Conservation (phyloP, 257 asterid genomes). For the Thymus quinquecostatus region DNA sequence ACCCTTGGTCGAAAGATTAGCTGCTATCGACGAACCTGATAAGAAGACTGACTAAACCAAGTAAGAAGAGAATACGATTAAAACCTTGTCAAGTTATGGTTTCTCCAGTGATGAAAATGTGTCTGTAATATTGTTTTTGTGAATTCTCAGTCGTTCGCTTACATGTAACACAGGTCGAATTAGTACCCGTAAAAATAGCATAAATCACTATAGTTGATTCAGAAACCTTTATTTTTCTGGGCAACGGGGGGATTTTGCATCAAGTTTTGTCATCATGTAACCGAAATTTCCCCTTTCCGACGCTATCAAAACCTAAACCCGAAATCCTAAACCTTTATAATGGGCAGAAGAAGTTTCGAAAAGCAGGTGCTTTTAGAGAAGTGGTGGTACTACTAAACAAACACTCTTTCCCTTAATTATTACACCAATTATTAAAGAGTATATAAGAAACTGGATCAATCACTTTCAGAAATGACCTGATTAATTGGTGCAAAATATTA, state of each 20-base stretch:
- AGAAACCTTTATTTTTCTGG: neutral
- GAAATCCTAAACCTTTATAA: too few species aligned
- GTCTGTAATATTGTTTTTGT: conserved; percentile 29
- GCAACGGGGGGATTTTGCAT: conserved; percentile 1
- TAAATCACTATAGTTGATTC: conserved; percentile 14
- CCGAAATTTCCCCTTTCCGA: neutral
- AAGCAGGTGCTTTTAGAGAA: too few species aligned
- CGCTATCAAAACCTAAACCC: too few species aligned
- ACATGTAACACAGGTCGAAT: conserved; percentile 19
- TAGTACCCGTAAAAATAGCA: conserved; percentile 23
- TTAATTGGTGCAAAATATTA: conserved; percentile 22
- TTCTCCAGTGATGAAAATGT: conserved; percentile 21
- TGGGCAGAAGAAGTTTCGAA: too few species aligned
- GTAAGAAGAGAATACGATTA: conserved; percentile 20
- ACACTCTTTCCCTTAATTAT: conserved; percentile 12
- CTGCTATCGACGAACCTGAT: conserved; percentile 74
- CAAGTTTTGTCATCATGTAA: conserved; percentile 16
- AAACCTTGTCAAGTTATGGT: conserved; percentile 24
- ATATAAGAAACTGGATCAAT: neutral
- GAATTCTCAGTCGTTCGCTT: neutral
- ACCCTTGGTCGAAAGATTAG: conserved; percentile 89
- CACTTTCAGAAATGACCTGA: conserved; percentile 4
- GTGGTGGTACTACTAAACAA: neutral
- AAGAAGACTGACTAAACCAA: conserved; percentile 68
- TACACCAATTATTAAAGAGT: neutral